Conservation (phyloP, 2,329 filamentous ascomycete species). For the Beauveria pseudobassiana region DNA sequence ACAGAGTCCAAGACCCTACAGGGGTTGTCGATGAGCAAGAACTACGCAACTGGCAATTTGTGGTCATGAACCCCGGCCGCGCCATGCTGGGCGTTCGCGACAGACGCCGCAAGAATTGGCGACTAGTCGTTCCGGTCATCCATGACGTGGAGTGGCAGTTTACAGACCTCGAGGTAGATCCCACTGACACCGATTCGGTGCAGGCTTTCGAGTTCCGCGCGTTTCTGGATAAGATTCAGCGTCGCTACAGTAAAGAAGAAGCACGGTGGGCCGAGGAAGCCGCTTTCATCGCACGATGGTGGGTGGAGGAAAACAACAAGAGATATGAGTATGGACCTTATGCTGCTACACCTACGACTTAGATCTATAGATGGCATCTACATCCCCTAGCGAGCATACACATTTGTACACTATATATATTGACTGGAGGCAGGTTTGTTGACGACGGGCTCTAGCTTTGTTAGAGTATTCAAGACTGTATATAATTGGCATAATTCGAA, state of each 20-base stretch:
- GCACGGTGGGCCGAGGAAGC: constrained; percentile 20
- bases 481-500: not conserved
- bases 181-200: constrained; percentile 9
- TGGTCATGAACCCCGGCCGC: constrained; percentile 20
- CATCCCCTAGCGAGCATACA: constrained; percentile 7
- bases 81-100: constrained; percentile 18
- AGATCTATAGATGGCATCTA: not conserved
- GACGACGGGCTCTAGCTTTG: not conserved
- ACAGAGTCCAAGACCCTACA: constrained; percentile 7
- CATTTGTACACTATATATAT: not conserved
- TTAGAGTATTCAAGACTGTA: not conserved
- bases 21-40: constrained; percentile 1
- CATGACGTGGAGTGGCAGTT: constrained; percentile 14
- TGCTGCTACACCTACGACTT: not conserved
- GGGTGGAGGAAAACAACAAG: constrained; percentile 29
- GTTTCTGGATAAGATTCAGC: not conserved
- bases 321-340: constrained; percentile 24
- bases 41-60: constrained; percentile 20
- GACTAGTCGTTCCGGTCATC: constrained; percentile 20
- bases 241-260: not conserved
- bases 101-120: constrained; percentile 15
- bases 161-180: constrained; percentile 6
- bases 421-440: not conserved
- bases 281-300: constrained; percentile 26
- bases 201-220: constrained; percentile 4